Percentiles rank a stretch among this genome's conserved stretches.
Conservation (phyloP, 345 rosid species). For the Cochlearia excelsa region DNA sequence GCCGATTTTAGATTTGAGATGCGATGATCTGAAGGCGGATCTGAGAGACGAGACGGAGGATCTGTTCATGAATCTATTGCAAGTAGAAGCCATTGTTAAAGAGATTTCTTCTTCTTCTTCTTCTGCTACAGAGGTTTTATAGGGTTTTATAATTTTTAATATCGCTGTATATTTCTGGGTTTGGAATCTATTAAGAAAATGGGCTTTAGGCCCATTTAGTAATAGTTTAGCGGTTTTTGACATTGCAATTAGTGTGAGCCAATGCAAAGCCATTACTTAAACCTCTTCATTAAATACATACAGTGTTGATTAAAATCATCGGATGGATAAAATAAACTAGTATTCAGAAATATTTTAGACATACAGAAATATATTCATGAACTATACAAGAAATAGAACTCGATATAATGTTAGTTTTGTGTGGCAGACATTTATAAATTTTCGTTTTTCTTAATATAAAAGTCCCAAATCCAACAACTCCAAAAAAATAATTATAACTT, state of each 20-base stretch:
- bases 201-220: background rate
- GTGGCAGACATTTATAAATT: background rate
- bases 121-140: slow-evolving; percentile 16
- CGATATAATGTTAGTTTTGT: too few relatives aligned
- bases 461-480: slow-evolving; percentile 8
- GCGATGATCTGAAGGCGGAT: slow-evolving; percentile 57
- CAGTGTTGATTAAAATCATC: too few relatives aligned
- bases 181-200: too few relatives aligned
- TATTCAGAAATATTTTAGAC: too few relatives aligned
- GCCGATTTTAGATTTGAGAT: slow-evolving; percentile 38
- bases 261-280: too few relatives aligned
- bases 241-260: too few relatives aligned
- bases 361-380: too few relatives aligned
- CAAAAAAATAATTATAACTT: background rate
- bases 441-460: background rate
- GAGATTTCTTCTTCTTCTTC: slow-evolving; percentile 2
- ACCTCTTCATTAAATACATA: too few relatives aligned
- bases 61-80: slow-evolving; percentile 51
- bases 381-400: too few relatives aligned
- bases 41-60: slow-evolving; percentile 58
- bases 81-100: slow-evolving; percentile 57
- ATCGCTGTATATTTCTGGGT: too few relatives aligned
- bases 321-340: too few relatives aligned
- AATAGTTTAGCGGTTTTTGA: too few relatives aligned
- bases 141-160: slow-evolving; percentile 21